These are phyloP conservation scores for Cercospora citrullina DNA, from an alignment of 2,329 filamentous ascomycete species.

Conservation along the genomic window DNA sequence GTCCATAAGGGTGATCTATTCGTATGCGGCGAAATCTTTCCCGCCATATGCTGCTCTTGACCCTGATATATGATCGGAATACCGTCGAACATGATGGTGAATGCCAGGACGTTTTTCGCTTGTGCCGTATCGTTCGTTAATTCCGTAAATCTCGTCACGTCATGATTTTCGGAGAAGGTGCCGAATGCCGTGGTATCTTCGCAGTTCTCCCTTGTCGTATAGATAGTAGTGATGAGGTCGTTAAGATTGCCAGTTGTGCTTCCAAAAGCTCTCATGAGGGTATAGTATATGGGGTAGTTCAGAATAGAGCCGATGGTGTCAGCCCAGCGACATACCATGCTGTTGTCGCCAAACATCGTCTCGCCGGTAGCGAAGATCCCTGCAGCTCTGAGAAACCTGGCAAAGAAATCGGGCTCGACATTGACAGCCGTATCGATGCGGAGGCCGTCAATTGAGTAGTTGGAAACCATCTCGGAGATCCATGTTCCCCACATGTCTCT, in stretches of 20 bases:
- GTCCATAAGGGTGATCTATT: slow-evolving; percentile 45
- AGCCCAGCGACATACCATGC: slow-evolving; percentile 41
- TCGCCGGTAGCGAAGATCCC: slow-evolving; percentile 44
- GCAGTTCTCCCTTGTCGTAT: slow-evolving; percentile 39
- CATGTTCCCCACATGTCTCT: slow-evolving; percentile 45
- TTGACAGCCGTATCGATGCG: slow-evolving; percentile 44
- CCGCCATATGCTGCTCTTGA: slow-evolving; percentile 46
- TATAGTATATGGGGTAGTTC: slow-evolving; percentile 44
- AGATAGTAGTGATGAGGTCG: slow-evolving; percentile 40
- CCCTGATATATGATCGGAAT: slow-evolving; percentile 48
- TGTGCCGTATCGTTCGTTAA: slow-evolving; percentile 41
- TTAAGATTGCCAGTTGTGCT: slow-evolving; percentile 41
- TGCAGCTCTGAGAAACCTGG: slow-evolving; percentile 38
- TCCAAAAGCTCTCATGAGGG: slow-evolving; percentile 41
- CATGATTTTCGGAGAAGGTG: slow-evolving; percentile 46
- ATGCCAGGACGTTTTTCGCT: slow-evolving; percentile 44
- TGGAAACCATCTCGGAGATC: slow-evolving; percentile 44
- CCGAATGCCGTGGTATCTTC: slow-evolving; percentile 42
- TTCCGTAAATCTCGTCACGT: slow-evolving; percentile 43
- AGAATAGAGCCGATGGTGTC: slow-evolving; percentile 41
- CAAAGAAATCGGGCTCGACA: slow-evolving; percentile 42
- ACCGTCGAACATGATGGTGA: slow-evolving; percentile 44
- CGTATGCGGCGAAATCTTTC: slow-evolving; percentile 34
- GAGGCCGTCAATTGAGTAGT: slow-evolving; percentile 46
- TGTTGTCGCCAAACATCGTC: slow-evolving; percentile 38